Evolutionary conservation across 1,284 basidiomycete genomes (phyloP).

Genomic region (Trametes pubescens): DNA sequence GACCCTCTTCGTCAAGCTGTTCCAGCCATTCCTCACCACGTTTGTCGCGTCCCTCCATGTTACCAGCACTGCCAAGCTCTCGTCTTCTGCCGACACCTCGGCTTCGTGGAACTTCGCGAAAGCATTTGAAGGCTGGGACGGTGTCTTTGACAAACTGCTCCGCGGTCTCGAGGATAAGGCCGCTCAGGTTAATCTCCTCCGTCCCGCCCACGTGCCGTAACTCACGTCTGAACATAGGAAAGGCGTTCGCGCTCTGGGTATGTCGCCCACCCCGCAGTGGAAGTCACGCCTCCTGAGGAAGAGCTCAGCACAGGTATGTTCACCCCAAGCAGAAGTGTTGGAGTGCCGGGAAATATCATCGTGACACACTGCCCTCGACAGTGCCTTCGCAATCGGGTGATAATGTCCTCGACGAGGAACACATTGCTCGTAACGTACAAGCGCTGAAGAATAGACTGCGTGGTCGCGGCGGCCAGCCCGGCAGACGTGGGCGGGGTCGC

Average conservation of each 20-base stretch:
- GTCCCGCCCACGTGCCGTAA: conserved; percentile 10
- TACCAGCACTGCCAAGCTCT: conserved; percentile 53
- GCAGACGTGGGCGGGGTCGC: conserved; percentile 59
- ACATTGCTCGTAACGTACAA: conserved; percentile 92
- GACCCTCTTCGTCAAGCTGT: conserved; percentile 85
- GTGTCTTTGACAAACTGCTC: conserved; percentile 80
- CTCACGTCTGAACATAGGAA: conserved; percentile 54
- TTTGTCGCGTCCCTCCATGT: conserved; percentile 85
- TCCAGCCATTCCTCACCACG: conserved; percentile 81
- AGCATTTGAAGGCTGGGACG: conserved; percentile 85
- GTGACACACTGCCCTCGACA: conserved; percentile 37
- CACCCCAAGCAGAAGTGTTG: too few species aligned
- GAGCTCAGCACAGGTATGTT: conserved; percentile 62
- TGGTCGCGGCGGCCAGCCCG: conserved; percentile 67
- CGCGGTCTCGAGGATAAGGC: conserved; percentile 80
- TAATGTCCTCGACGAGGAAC: conserved; percentile 78
- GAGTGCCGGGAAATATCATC: background rate
- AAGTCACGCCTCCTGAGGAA: conserved; percentile 63
- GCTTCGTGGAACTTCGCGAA: conserved; percentile 73
- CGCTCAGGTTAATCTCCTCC: conserved; percentile 57
- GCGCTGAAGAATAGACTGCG: conserved; percentile 87
- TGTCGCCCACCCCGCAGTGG: conserved; percentile 47
- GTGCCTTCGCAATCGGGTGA: conserved; percentile 68
- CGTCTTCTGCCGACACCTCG: conserved; percentile 46
- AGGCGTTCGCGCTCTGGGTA: conserved; percentile 69